Percentiles rank a stretch among this genome's conserved stretches.
These are phyloP conservation scores for Globisporangium carolinianum DNA, from an alignment of 352 stramenopile genomes.

Conservation along the genomic window DNA sequence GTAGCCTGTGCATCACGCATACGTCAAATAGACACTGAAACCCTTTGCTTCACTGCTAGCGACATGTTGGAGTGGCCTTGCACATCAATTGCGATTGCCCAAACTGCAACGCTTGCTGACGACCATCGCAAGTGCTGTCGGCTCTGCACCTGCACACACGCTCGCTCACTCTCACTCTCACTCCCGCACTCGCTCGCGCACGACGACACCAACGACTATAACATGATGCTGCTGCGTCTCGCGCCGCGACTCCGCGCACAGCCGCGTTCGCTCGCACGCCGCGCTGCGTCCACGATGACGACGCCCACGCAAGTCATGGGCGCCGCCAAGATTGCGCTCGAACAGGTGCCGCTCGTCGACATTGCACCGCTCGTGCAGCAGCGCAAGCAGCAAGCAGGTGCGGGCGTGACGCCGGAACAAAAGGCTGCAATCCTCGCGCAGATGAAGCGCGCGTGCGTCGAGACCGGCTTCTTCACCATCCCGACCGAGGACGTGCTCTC, in stretches of 20 bases:
- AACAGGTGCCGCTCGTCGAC: constrained; percentile 60
- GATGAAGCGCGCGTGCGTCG: constrained; percentile 51
- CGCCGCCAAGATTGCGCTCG: constrained; percentile 37
- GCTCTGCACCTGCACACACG: background rate
- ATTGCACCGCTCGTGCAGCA: constrained; percentile 48
- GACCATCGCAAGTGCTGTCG: background rate
- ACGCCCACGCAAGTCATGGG: constrained; percentile 28
- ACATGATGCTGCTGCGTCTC: background rate
- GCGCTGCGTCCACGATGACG: constrained; percentile 2
- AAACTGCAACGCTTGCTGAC: background rate
- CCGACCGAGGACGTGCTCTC: constrained; percentile 53
- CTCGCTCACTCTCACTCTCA: background rate
- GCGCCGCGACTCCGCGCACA: background rate
- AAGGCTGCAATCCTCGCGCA: constrained; percentile 41
- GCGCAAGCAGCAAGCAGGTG: background rate
- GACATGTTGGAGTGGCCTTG: no score
- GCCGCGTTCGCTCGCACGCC: background rate
- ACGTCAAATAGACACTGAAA: no score
- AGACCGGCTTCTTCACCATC: constrained; percentile 75
- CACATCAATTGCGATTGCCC: background rate
- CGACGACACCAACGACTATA: no score
- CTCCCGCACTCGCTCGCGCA: background rate
- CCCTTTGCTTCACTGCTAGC: no score
- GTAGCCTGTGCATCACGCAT: no score
- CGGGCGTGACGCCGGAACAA: constrained; percentile 4